Percentiles rank a stretch among this genome's conserved stretches.
Conservation (phyloP, 2,329 filamentous ascomycete genomes). For the Trichoderma semiorbis region DNA sequence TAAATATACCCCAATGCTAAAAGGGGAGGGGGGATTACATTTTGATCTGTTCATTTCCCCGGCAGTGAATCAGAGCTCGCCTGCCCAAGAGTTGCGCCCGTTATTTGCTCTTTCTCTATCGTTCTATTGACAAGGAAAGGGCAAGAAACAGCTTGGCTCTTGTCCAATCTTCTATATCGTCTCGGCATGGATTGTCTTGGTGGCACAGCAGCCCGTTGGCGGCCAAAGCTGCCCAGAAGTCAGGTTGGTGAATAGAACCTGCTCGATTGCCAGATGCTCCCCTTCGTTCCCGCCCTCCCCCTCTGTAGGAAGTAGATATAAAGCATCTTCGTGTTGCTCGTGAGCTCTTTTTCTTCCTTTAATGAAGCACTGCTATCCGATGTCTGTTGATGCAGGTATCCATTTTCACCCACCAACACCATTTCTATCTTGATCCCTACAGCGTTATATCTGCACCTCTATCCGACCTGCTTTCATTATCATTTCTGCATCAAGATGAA, state of each 20-base stretch:
- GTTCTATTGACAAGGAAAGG: not conserved
- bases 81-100: not conserved
- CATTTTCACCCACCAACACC: not conserved
- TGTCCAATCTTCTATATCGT: not conserved
- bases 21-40: not conserved
- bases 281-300: not conserved
- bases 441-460: conserved; percentile 14
- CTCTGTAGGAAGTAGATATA: not conserved
- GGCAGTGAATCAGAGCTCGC: conserved; percentile 6
- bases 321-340: not conserved
- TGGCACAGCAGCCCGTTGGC: not conserved
- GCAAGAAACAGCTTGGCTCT: not conserved
- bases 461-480: not conserved
- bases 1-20: not conserved
- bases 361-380: not conserved
- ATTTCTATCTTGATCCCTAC: conserved; percentile 4
- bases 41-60: not conserved
- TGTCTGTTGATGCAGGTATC: not conserved
- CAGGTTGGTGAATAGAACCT: conserved; percentile 10
- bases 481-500: conserved; percentile 1
- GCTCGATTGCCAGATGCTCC: not conserved
- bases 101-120: not conserved
- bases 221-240: not conserved
- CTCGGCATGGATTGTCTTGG: not conserved
- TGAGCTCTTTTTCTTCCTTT: not conserved